Conservation (phyloP, 352 stramenopile species). For the Phytophthora sojae region DNA sequence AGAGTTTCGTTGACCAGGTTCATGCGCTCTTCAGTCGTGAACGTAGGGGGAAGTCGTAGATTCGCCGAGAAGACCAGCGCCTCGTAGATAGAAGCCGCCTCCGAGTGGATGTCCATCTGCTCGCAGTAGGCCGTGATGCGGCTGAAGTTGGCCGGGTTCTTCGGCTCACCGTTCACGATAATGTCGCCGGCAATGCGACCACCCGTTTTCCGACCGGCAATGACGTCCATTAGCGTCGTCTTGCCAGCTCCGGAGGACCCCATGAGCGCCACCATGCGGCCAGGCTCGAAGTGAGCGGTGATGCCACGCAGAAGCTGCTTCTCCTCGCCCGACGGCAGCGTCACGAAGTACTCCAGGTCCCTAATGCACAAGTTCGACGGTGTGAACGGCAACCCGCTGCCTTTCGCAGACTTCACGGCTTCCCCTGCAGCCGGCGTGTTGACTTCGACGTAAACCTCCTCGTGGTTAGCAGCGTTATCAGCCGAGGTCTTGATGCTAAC, state of each 20-base stretch:
- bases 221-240: constrained; percentile 74
- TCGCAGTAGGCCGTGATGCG: constrained; percentile 93
- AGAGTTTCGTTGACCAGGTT: constrained; percentile 60
- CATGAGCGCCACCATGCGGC: constrained; percentile 77
- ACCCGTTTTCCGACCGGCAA: constrained; percentile 76
- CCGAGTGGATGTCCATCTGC: constrained; percentile 91
- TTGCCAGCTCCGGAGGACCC: constrained; percentile 47
- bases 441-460: constrained; percentile 48
- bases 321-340: constrained; percentile 57
- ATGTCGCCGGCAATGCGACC: constrained; percentile 87
- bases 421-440: constrained; percentile 30
- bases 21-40: constrained; percentile 45
- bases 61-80: constrained; percentile 91
- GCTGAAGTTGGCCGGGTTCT: constrained; percentile 83
- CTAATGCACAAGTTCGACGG: constrained; percentile 53
- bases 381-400: constrained; percentile 44
- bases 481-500: constrained; percentile 39
- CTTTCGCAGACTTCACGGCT: constrained; percentile 18
- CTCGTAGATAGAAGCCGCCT: constrained; percentile 87
- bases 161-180: constrained; percentile 88
- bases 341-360: constrained; percentile 61
- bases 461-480: constrained; percentile 26
- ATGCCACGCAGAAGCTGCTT: constrained; percentile 51
- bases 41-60: constrained; percentile 73
- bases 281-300: constrained; percentile 32